phyloP scores from a whole-genome alignment of 345 rosid species.

The Melaleuca alternifolia region DNA sequence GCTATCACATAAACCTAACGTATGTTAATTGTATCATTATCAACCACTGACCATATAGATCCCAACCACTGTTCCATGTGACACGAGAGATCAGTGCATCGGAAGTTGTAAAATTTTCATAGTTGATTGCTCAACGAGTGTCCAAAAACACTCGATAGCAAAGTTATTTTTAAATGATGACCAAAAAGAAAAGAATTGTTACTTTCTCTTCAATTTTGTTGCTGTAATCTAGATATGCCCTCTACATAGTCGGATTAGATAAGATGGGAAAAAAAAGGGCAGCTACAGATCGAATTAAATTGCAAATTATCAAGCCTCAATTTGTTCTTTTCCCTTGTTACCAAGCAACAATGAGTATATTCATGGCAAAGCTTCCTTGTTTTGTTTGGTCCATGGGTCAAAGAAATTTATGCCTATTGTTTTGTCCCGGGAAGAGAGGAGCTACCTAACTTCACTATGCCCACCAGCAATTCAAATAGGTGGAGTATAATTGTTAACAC shows the following conservation, averaged over 20 bases:
- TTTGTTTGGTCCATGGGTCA: background rate
- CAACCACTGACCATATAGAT: background rate
- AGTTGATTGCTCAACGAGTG: background rate
- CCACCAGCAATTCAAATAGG: background rate
- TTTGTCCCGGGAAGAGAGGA: background rate
- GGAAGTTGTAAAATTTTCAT: background rate
- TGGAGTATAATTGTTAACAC: background rate
- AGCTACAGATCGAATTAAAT: background rate
- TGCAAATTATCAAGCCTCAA: background rate
- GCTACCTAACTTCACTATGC: background rate
- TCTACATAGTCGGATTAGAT: rapidly evolving
- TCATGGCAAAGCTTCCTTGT: background rate
- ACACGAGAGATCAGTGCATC: background rate
- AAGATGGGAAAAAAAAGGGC: background rate
- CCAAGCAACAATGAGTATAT: background rate
- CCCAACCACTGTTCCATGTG: background rate
- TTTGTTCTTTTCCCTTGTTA: no score
- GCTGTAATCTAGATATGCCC: background rate
- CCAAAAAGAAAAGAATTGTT: background rate
- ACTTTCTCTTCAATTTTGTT: background rate
- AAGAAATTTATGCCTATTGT: no score
- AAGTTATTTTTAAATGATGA: background rate
- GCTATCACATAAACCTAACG: no score
- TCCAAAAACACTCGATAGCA: background rate
- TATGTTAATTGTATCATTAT: background rate